phyloP scores from a whole-genome alignment of 768 basidiomycete genomes.

The Tubosaeta brunneosetosa region DNA sequence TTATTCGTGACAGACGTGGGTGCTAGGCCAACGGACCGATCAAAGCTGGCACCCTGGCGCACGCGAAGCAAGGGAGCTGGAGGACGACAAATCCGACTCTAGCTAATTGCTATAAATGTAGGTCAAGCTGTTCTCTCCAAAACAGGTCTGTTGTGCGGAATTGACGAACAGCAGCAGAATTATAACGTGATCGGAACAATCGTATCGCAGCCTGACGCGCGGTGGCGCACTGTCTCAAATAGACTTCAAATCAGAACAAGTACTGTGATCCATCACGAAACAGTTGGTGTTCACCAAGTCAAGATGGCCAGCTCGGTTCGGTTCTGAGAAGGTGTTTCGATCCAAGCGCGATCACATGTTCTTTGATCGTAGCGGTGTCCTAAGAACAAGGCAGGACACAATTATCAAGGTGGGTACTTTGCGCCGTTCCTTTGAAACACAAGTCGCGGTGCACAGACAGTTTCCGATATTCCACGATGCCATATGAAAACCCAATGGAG shows the following conservation, averaged over 20 bases:
- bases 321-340: too few species aligned
- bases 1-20: neutral
- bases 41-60: neutral
- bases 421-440: slow-evolving; percentile 6
- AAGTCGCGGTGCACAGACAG: neutral
- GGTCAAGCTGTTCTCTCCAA: neutral
- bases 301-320: too few species aligned
- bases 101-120: neutral
- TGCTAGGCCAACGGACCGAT: neutral
- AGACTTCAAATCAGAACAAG: neutral
- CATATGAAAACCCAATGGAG: neutral
- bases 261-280: too few species aligned
- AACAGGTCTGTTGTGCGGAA: neutral
- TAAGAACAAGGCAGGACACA: neutral
- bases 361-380: too few species aligned
- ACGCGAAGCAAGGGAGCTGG: neutral
- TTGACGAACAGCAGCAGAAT: neutral
- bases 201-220: neutral
- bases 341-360: too few species aligned
- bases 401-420: neutral
- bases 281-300: neutral
- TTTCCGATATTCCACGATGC: neutral
- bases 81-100: neutral
- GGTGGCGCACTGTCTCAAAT: neutral
- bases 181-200: neutral